Percentiles rank a stretch among this genome's conserved stretches.
These are phyloP conservation scores for Hyaloperonospora brassicae DNA, from an alignment of 352 stramenopile species.

Conservation along the genomic window DNA sequence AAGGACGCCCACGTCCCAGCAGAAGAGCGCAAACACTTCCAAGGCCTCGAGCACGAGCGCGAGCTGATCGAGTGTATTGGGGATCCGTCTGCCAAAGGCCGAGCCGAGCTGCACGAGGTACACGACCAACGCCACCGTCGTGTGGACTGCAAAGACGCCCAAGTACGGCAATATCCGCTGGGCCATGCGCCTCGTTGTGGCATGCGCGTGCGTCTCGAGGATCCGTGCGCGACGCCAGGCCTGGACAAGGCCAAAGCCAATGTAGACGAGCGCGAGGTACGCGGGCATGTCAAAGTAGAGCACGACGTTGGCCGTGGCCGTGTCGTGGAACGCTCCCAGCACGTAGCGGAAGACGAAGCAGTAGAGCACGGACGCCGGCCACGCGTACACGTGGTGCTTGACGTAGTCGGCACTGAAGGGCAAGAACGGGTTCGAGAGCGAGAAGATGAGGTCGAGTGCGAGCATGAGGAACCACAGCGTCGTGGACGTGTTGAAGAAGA, in stretches of 20 bases:
- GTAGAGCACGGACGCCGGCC: conserved; percentile 58
- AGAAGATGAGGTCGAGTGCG: conserved; percentile 80
- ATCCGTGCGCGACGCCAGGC: conserved; percentile 62
- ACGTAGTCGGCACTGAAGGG: conserved; percentile 81
- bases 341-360: conserved; percentile 62
- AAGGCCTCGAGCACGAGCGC: conserved; percentile 65
- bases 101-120: conserved; percentile 39
- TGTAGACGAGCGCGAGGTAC: conserved; percentile 67
- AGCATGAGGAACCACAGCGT: conserved; percentile 85
- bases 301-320: conserved; percentile 37
- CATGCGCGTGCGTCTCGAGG: conserved; percentile 69
- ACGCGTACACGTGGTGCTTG: conserved; percentile 79
- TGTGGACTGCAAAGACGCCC: conserved; percentile 50
- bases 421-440: conserved; percentile 80
- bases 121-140: conserved; percentile 37
- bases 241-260: conserved; percentile 42
- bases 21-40: conserved; percentile 67
- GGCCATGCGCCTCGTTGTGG: conserved; percentile 72
- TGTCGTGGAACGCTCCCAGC: conserved; percentile 27
- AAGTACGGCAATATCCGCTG: conserved; percentile 79
- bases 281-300: conserved; percentile 63
- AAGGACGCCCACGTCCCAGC: conserved; percentile 60
- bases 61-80: conserved; percentile 63
- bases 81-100: conserved; percentile 23
- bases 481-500: conserved; percentile 73